A percentile compares a stretch with the other conserved stretches of the same genome.
Evolutionary conservation across 257 asterid species (phyloP).

Genomic region (Capsicum baccatum): DNA sequence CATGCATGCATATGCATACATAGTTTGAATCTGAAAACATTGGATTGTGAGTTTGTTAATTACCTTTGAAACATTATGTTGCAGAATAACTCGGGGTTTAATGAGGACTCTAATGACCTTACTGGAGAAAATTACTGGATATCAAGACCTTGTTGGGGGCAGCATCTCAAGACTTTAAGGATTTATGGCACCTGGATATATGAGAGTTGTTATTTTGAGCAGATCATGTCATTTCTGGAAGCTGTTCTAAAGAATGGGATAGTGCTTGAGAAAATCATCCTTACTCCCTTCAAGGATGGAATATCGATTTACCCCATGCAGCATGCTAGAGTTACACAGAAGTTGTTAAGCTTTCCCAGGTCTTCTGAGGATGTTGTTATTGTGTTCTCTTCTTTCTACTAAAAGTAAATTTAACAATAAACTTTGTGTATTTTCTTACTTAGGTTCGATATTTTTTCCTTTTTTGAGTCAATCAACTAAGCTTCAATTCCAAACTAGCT

Average conservation of each 20-base stretch:
- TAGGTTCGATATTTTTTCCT: background rate
- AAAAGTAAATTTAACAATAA: background rate
- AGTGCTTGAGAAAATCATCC: slow-evolving; percentile 6
- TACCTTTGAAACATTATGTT: slow-evolving; percentile 1
- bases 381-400: background rate
- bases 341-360: background rate
- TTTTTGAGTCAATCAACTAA: background rate
- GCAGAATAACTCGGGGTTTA: background rate
- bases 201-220: background rate
- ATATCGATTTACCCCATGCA: no score
- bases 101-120: no score
- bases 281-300: background rate
- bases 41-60: background rate
- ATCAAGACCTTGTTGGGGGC: slow-evolving; percentile 26
- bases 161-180: slow-evolving; percentile 17
- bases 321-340: background rate
- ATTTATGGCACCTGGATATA: background rate
- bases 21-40: slow-evolving; percentile 8
- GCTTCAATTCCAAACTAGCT: background rate
- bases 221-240: background rate
- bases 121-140: slow-evolving; percentile 13
- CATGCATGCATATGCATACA: background rate
- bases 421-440: background rate
- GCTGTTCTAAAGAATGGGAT: slow-evolving; percentile 14
- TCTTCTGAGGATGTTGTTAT: slow-evolving; percentile 18